Base-by-base conservation (phyloP, 2,329 filamentous ascomycete genomes). In the Zasmidium cellare region DNA sequence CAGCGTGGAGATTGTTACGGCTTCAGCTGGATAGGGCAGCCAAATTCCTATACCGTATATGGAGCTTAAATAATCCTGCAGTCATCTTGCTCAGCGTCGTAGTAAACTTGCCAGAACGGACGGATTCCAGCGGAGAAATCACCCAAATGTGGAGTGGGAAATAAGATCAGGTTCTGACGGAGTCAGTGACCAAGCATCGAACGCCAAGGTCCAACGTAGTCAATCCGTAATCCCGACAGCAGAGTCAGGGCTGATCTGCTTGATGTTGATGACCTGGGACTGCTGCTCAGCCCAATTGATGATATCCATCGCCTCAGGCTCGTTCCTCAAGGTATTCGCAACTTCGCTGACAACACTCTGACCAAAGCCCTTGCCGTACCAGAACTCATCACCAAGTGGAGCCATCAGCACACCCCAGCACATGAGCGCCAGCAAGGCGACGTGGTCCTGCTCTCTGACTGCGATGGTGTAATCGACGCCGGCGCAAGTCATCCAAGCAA, bases 321-420 rank as follows among this genome's bases (percentile, higher is more conserved):
- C 35, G n/a, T 41, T 41, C 35, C 35, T 41, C 35, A 41, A n/a
- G 3, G 11, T 14, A 41, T 41, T 18, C 35, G 35, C 35, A 14
- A 41, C 35, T 18, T 41, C 35, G 3, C 12, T n/a, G 16, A 41
- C 35, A n/a, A 41, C 35, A 18, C 19, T 47, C 25, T 51, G 9
- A 12, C 59, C 59, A n/a, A 55, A 62, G 2, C 54, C 56, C 51
- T 57, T 51, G 2, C 53, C 59, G 23, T 59, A 62, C 59, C 59
- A 62, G 45, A 55, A 57, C 2, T 53, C 44, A 7, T 59, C 31
- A 3, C 59, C 59, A 3, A 57, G 14, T 3, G 56, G 56, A 20
- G 57, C 54, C 1, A 62, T 28, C n/a, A 59, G 23, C 2, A 62
- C 59, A 6, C 56, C 59, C 59, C 59, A 62, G 38, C 51, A 59